Evolutionary conservation across 1,284 basidiomycete genomes (phyloP).

Genomic region (Fomitopsis palustris): DNA sequence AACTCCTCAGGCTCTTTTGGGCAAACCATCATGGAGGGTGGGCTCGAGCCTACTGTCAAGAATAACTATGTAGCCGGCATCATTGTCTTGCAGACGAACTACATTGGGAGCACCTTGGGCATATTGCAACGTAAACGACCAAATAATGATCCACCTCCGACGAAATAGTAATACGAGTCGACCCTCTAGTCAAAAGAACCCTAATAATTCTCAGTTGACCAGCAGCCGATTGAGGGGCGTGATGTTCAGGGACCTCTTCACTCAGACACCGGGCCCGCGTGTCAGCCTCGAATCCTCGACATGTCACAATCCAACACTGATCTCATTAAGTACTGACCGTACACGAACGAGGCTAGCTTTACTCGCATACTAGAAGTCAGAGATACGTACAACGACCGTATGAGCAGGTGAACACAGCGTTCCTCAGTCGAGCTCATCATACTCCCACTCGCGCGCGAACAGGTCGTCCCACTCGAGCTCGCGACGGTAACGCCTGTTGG

Average conservation of each 20-base stretch:
- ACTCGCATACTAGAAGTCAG: neutral
- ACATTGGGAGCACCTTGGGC: constrained; percentile 27
- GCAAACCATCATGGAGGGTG: constrained; percentile 16
- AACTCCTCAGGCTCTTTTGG: constrained; percentile 24
- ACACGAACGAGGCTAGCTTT: neutral
- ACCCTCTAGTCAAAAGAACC: too few species aligned
- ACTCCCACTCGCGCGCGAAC: neutral
- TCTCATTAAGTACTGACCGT: too few species aligned
- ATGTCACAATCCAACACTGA: too few species aligned
- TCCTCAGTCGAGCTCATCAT: neutral
- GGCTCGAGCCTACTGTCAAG: constrained; percentile 20
- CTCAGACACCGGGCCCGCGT: too few species aligned
- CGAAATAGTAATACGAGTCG: too few species aligned
- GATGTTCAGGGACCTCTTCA: too few species aligned
- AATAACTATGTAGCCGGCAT: constrained; percentile 30
- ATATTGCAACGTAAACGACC: neutral
- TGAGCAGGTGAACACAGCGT: too few species aligned
- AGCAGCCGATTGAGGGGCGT: too few species aligned
- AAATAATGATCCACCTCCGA: neutral
- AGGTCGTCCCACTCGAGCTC: too few species aligned
- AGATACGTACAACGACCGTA: neutral
- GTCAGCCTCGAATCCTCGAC: too few species aligned
- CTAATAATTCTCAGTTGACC: too few species aligned
- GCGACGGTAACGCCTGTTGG: too few species aligned
- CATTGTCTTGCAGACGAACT: constrained; percentile 27